These are phyloP conservation scores for Schizothecium vesticola DNA, from an alignment of 495 filamentous ascomycete species.

Conservation along the genomic window DNA sequence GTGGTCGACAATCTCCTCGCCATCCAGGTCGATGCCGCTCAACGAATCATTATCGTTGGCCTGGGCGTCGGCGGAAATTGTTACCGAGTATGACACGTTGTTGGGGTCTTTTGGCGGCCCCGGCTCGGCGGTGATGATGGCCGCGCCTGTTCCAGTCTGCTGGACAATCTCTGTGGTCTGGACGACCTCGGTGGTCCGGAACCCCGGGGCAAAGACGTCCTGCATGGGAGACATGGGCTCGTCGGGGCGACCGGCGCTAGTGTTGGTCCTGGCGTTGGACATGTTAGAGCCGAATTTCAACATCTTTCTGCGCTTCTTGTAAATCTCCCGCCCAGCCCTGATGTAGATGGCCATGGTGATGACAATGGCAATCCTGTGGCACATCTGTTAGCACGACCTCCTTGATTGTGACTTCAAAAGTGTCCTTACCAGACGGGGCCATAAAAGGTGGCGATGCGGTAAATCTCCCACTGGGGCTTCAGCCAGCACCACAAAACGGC, in stretches of 20 bases:
- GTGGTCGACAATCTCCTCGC: neutral
- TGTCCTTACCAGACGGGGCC: constrained; percentile 67
- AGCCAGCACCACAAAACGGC: constrained; percentile 89
- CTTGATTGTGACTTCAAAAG: neutral
- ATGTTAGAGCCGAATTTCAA: constrained; percentile 38
- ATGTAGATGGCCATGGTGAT: constrained; percentile 70
- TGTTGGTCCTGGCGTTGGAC: constrained; percentile 11
- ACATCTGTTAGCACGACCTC: neutral
- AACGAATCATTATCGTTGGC: constrained; percentile 16
- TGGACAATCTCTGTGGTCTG: constrained; percentile 40
- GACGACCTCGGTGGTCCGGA: constrained; percentile 56
- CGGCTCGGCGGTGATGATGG: constrained; percentile 1
- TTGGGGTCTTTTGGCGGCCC: constrained; percentile 15
- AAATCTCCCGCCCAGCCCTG: constrained; percentile 67
- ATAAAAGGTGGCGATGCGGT: constrained; percentile 75
- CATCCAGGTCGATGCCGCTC: constrained; percentile 7
- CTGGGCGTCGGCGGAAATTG: constrained; percentile 37
- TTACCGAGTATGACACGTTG: constrained; percentile 43
- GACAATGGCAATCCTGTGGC: constrained; percentile 53
- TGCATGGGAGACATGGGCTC: constrained; percentile 10
- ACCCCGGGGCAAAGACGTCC: constrained; percentile 40
- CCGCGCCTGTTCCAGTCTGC: constrained; percentile 5
- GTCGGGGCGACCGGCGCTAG: constrained; percentile 6
- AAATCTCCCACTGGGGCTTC: constrained; percentile 55
- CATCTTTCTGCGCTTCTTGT: constrained; percentile 46